These are phyloP conservation scores for Coemansia sp. DNA, from an alignment of 192 early-diverging fungal genomes.

Conservation along the genomic window DNA sequence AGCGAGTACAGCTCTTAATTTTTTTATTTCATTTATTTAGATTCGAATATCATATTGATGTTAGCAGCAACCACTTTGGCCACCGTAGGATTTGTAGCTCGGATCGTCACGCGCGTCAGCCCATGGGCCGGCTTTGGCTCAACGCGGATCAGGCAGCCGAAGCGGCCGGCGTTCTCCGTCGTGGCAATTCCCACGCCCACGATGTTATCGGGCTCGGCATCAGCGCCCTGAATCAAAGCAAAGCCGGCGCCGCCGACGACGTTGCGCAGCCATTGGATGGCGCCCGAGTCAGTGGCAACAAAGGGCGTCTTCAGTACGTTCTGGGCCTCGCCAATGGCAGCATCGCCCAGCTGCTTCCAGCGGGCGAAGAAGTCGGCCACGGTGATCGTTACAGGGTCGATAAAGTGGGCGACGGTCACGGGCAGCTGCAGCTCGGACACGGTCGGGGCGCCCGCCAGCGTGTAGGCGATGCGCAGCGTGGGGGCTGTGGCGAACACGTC, in stretches of 20 bases:
- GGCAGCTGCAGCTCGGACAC: constrained; percentile 75
- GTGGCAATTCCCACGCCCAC: constrained; percentile 89
- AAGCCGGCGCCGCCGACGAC: constrained; percentile 71
- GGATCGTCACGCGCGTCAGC: constrained; percentile 89
- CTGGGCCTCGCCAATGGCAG: constrained; percentile 76
- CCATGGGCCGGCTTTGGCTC: constrained; percentile 84
- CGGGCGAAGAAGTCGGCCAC: constrained; percentile 81
- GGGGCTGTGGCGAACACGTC: constrained; percentile 63
- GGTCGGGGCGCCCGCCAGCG: constrained; percentile 54
- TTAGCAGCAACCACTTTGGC: constrained; percentile 53
- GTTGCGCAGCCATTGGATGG: constrained; percentile 58
- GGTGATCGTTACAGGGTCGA: constrained; percentile 76
- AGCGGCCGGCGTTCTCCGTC: constrained; percentile 70
- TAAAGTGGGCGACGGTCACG: constrained; percentile 81
- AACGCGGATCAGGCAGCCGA: constrained; percentile 87
- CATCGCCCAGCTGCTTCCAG: constrained; percentile 95
- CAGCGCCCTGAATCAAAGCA: constrained; percentile 77
- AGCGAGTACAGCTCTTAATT: not conserved
- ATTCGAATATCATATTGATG: constrained; percentile 43
- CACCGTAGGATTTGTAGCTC: constrained; percentile 80
- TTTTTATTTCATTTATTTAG: constrained; percentile 5
- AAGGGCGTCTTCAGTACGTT: constrained; percentile 37
- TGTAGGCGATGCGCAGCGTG: constrained; percentile 68
- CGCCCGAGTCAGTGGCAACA: constrained; percentile 15
- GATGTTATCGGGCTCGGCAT: constrained; percentile 87